Base-by-base conservation (phyloP, 106 monocot species). In the Allium cepa region DNA sequence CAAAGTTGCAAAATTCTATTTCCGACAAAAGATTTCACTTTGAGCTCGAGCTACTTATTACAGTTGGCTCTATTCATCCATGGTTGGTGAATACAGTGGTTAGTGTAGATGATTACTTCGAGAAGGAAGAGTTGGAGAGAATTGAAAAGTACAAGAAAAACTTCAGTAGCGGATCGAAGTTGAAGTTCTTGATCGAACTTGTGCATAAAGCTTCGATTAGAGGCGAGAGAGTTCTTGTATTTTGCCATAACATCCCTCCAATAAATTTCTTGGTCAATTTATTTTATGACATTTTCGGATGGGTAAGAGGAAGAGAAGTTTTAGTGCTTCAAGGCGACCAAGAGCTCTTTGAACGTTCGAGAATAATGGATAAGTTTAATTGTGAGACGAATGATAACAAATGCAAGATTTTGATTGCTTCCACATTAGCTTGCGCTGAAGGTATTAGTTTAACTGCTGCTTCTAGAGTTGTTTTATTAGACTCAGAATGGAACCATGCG, bases 401-500 rank as follows among this genome's bases (percentile, higher is more conserved):
- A 15, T 73, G 75, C 56, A 88, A 60, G 59, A 85, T 92, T 11
- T 69, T 92, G 22, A 22, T 22, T 22, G 22, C 22, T 22, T 22
- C 22, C 22, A 91, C 91, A 3, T 79, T 73, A 8, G 91, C 91
- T 9, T 91, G 91, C 56, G 84, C 87, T 9, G 91, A 91, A 73
- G 87, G 81, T 9, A 91, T 91, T 14, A 84, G 83, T 59, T 70
- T 91, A 70, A 86, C 79, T 11, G 87, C 84, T 17, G 91, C 87
- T 57, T 91, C 91, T 4, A 77, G 91, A 26, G 75, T 91, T 64
- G 77, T 91, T 50, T 77, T 91, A 69, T 59, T 91, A 56, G 91
- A 91, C 49, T 87, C 87, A 0, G 91, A 91, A 57, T 91, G 91
- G 91, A 91, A 91, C 59, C 87, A 87, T 53, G 76, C 91, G 2